phyloP scores from a whole-genome alignment of 1,284 basidiomycete genomes.

The Puccinia coronata region DNA sequence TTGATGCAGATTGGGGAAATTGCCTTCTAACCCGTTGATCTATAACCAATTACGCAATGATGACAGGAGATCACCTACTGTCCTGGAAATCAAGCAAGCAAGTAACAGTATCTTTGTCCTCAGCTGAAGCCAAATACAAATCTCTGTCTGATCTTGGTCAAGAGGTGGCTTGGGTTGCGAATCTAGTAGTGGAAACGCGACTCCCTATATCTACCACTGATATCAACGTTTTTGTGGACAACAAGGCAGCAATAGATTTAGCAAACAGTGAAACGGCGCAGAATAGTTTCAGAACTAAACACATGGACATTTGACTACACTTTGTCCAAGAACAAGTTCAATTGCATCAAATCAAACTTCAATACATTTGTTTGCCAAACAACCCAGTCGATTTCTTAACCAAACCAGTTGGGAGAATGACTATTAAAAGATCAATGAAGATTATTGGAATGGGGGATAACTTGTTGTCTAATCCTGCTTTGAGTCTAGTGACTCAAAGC shows the following conservation, averaged over 20 bases:
- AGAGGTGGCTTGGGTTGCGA: too few species aligned
- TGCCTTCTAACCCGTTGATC: background rate
- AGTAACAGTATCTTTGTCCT: too few species aligned
- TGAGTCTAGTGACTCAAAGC: background rate
- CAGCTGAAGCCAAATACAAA: too few species aligned
- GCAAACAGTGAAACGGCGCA: too few species aligned
- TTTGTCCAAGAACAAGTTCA: background rate
- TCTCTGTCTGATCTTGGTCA: too few species aligned
- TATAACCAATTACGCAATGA: too few species aligned
- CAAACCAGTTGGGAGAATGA: background rate
- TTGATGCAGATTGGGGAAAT: slow-evolving; percentile 10
- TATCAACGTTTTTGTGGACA: background rate
- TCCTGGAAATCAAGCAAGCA: too few species aligned
- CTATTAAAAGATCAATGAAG: background rate
- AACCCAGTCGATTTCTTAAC: background rate
- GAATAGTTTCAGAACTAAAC: background rate
- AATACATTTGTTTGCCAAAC: background rate
- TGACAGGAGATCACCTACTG: too few species aligned
- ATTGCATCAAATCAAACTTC: background rate
- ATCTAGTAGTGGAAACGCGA: too few species aligned
- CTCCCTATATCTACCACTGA: background rate
- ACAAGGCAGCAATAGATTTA: background rate
- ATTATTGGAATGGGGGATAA: background rate
- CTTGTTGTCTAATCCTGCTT: background rate
- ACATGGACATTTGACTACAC: background rate